Conservation (phyloP, 768 basidiomycete genomes). For the Lactarius deliciosus region DNA sequence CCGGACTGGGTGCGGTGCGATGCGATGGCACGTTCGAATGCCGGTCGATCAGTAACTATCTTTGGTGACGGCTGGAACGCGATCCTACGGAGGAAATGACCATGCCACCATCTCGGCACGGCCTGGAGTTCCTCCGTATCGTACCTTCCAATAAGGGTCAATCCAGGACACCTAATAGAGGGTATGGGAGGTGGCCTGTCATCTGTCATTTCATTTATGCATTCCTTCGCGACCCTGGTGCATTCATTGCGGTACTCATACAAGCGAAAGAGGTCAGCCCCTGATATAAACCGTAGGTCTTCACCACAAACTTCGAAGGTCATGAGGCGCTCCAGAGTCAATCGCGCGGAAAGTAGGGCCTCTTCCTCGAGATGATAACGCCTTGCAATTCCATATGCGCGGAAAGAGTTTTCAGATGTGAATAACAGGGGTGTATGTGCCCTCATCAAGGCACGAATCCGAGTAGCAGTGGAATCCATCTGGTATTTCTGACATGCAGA, state of each 20-base stretch:
- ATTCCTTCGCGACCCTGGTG: background rate
- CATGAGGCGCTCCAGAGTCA: conserved; percentile 10
- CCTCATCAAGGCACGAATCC: conserved; percentile 1
- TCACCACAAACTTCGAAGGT: conserved; percentile 7
- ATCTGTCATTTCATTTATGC: background rate
- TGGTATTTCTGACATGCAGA: conserved; percentile 21
- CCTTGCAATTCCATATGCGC: conserved; percentile 18
- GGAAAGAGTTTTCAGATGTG: conserved; percentile 1
- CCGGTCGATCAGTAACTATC: conserved; percentile 3
- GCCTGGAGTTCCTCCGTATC: conserved; percentile 1
- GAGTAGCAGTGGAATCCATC: conserved; percentile 2
- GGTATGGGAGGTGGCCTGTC: background rate
- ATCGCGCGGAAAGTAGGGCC: background rate
- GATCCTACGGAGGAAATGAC: conserved; percentile 2
- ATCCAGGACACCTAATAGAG: too few relatives aligned
- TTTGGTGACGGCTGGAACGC: conserved; percentile 8
- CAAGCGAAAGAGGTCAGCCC: conserved; percentile 10
- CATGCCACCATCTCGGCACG: conserved; percentile 15
- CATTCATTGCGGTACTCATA: background rate
- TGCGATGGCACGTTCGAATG: background rate
- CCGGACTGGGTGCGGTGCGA: background rate
- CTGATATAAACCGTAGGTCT: conserved; percentile 17
- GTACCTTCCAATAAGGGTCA: background rate
- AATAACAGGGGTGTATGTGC: background rate
- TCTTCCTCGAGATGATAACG: conserved; percentile 15